Evolutionary conservation across 2,329 filamentous ascomycete species (phyloP).

Genomic region (Arthrobotrys musiformis): DNA sequence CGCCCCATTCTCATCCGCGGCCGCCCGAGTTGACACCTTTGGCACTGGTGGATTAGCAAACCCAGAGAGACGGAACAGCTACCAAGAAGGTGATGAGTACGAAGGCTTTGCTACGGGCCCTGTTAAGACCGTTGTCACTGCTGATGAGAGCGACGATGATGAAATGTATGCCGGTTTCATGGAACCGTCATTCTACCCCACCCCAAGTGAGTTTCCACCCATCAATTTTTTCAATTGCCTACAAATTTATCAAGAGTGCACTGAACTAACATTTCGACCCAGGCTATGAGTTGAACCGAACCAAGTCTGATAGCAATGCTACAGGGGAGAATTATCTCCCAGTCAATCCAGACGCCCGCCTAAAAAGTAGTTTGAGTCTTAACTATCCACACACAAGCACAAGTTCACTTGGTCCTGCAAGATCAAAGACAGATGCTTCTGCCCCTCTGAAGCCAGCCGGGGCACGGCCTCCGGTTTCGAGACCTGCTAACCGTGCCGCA

Average conservation of each 20-base stretch:
- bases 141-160: conserved; percentile 70
- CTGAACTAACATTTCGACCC: conserved; percentile 8
- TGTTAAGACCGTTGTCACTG: conserved; percentile 76
- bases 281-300: conserved; percentile 52
- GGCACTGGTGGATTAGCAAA: conserved; percentile 89
- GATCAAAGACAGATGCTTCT: conserved; percentile 94
- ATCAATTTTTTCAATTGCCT: background rate
- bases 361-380: conserved; percentile 57
- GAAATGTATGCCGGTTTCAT: conserved; percentile 65
- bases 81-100: conserved; percentile 51
- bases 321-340: conserved; percentile 39
- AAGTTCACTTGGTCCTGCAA: conserved; percentile 60
- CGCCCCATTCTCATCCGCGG: conserved; percentile 67
- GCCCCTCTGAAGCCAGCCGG: conserved; percentile 61
- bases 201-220: conserved; percentile 63
- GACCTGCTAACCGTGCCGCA: conserved; percentile 57
- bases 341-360: conserved; percentile 45
- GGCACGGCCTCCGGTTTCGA: conserved; percentile 55
- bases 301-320: conserved; percentile 52
- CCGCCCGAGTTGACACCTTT: conserved; percentile 81
- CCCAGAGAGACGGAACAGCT: conserved; percentile 64
- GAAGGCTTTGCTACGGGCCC: conserved; percentile 65
- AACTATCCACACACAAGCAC: conserved; percentile 56
- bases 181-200: conserved; percentile 87
- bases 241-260: background rate